Evolutionary conservation across 768 basidiomycete species (phyloP).

Genomic region (Hypholoma fasciculare): DNA sequence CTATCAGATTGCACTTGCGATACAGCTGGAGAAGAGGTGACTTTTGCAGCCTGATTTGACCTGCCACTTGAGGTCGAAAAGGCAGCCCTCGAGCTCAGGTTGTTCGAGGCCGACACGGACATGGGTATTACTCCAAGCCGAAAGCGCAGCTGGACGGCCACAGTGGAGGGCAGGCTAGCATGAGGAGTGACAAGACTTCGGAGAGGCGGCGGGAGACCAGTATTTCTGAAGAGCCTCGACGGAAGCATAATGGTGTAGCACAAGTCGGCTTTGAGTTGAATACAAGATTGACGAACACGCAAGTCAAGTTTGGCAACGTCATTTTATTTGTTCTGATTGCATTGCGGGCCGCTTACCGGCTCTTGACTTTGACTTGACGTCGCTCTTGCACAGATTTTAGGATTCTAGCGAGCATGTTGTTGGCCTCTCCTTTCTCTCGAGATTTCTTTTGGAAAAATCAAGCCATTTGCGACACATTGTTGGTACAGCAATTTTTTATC

Average conservation of each 20-base stretch:
- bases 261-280: neutral
- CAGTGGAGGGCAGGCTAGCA: slow-evolving; percentile 31
- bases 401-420: no score
- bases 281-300: neutral
- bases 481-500: no score
- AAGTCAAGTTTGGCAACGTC: neutral
- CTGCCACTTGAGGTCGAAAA: slow-evolving; percentile 10
- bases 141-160: slow-evolving; percentile 34
- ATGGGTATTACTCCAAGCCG: slow-evolving; percentile 26
- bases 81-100: slow-evolving; percentile 7
- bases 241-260: slow-evolving; percentile 37
- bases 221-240: slow-evolving; percentile 44
- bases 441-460: no score
- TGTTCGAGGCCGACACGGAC: slow-evolving; percentile 8
- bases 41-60: slow-evolving; percentile 2
- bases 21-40: slow-evolving; percentile 6
- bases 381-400: no score
- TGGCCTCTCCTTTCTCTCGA: no score
- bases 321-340: no score
- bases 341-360: neutral
- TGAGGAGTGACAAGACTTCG: slow-evolving; percentile 39
- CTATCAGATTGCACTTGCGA: neutral
- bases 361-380: no score
- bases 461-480: no score
- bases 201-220: slow-evolving; percentile 43